Percentiles rank a stretch among this genome's conserved stretches.
These are phyloP conservation scores for Picochlorum sp. DNA, from an alignment of 139 green algal species.

Conservation along the genomic window DNA sequence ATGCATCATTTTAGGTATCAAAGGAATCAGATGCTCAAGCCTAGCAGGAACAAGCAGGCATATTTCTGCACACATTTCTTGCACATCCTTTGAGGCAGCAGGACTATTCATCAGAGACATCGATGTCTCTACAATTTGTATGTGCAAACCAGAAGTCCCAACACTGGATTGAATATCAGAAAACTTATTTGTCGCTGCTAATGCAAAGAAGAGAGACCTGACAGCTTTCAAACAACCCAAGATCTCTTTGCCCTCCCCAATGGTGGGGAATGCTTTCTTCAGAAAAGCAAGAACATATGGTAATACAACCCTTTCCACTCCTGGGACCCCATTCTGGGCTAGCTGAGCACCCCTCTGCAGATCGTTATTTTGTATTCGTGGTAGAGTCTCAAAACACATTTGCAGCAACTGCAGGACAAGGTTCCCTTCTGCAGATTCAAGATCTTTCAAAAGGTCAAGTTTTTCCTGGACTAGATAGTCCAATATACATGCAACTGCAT, in stretches of 20 bases:
- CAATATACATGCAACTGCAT: slow-evolving; percentile 20
- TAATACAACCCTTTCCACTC: slow-evolving; percentile 19
- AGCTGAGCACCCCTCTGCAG: slow-evolving; percentile 9
- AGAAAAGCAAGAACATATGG: slow-evolving; percentile 20
- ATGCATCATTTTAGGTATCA: slow-evolving; percentile 75
- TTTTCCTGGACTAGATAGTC: slow-evolving; percentile 18
- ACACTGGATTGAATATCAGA: slow-evolving; percentile 24
- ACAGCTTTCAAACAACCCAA: slow-evolving; percentile 19
- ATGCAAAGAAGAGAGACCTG: slow-evolving; percentile 20
- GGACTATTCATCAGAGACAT: slow-evolving; percentile 14
- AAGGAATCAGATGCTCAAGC: slow-evolving; percentile 62
- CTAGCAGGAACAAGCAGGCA: slow-evolving; percentile 74
- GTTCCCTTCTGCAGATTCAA: slow-evolving; percentile 27
- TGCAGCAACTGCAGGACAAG: slow-evolving; percentile 24
- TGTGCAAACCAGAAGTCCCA: slow-evolving; percentile 16
- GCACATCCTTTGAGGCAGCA: slow-evolving; percentile 7
- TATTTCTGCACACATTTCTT: slow-evolving; percentile 70
- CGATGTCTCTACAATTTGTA: slow-evolving; percentile 14
- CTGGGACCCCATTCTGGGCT: slow-evolving; percentile 12
- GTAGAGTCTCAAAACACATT: slow-evolving; percentile 26
- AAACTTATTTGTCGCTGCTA: slow-evolving; percentile 22
- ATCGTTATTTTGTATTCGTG: slow-evolving; percentile 24
- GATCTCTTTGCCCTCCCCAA: not conserved
- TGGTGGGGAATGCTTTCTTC: not conserved
- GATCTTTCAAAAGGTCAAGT: slow-evolving; percentile 49